phyloP scores from a whole-genome alignment of 2,329 filamentous ascomycete genomes.

The Colletotrichum cordylinicola region DNA sequence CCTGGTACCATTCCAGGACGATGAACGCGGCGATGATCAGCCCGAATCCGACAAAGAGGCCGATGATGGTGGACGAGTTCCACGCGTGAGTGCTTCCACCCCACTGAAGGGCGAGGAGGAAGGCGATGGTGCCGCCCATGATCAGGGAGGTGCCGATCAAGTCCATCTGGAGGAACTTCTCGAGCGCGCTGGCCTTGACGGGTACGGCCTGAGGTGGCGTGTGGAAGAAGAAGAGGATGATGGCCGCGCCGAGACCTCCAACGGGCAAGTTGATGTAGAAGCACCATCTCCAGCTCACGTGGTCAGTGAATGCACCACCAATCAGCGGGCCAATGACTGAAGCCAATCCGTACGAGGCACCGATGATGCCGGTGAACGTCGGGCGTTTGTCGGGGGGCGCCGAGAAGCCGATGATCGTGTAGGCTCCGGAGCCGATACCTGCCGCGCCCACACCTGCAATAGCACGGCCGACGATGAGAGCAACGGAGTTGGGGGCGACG shows the following conservation, averaged over 20 bases:
- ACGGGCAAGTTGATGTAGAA: slow-evolving; percentile 45
- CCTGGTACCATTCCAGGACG: slow-evolving; percentile 44
- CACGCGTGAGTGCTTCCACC: slow-evolving; percentile 50
- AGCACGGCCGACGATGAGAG: slow-evolving; percentile 58
- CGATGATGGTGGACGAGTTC: slow-evolving; percentile 45
- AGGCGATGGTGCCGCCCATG: slow-evolving; percentile 47
- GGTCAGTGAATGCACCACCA: slow-evolving; percentile 42
- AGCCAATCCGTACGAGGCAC: slow-evolving; percentile 40
- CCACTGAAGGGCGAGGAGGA: slow-evolving; percentile 54
- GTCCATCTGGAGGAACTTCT: slow-evolving; percentile 56
- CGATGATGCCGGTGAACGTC: slow-evolving; percentile 43
- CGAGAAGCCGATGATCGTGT: slow-evolving; percentile 53
- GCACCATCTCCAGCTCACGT: slow-evolving; percentile 44
- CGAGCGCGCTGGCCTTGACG: slow-evolving; percentile 37
- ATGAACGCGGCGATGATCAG: slow-evolving; percentile 39
- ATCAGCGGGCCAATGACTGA: slow-evolving; percentile 41
- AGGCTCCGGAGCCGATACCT: slow-evolving; percentile 52
- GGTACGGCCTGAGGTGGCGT: slow-evolving; percentile 45
- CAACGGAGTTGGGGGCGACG: slow-evolving; percentile 50
- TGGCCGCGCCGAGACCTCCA: slow-evolving; percentile 36
- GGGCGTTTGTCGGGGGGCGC: slow-evolving; percentile 39
- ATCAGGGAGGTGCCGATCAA: slow-evolving; percentile 48
- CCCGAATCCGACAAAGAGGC: slow-evolving; percentile 46
- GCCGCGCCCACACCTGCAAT: slow-evolving; percentile 53
- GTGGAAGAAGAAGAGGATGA: slow-evolving; percentile 47